phyloP scores from a whole-genome alignment of 495 filamentous ascomycete genomes.

The Clavariopsis aquatica region DNA sequence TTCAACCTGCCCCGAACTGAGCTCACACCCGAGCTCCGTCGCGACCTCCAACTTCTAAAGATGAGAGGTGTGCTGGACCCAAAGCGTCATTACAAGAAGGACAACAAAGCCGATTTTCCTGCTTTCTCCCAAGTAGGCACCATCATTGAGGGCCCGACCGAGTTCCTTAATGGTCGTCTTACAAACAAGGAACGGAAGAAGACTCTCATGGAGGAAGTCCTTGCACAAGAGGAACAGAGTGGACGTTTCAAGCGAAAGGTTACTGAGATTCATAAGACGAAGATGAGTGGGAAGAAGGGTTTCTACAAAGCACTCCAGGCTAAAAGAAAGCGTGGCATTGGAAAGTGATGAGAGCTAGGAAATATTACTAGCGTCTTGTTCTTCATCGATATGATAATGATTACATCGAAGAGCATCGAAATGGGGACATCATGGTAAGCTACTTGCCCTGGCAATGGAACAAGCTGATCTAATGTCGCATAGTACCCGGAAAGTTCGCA shows the following conservation, averaged over 20 bases:
- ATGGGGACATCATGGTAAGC: not conserved
- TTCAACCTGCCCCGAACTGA: constrained; percentile 82
- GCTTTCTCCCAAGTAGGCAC: constrained; percentile 87
- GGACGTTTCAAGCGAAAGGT: constrained; percentile 71
- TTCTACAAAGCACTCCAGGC: constrained; percentile 68
- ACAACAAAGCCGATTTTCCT: constrained; percentile 63
- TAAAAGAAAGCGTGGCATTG: constrained; percentile 52
- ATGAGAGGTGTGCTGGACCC: constrained; percentile 89
- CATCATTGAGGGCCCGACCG: constrained; percentile 83
- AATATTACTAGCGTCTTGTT: too few relatives aligned
- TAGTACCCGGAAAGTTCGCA: not conserved
- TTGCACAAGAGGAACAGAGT: constrained; percentile 62
- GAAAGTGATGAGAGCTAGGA: constrained; percentile 33
- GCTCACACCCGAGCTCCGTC: constrained; percentile 78
- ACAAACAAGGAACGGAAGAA: constrained; percentile 83
- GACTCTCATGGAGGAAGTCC: constrained; percentile 86
- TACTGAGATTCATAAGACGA: constrained; percentile 64
- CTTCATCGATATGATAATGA: not conserved
- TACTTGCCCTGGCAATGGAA: not conserved
- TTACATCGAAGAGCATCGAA: not conserved
- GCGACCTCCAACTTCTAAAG: constrained; percentile 80
- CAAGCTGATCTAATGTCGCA: not conserved
- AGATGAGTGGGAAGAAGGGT: constrained; percentile 70
- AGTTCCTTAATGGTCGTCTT: constrained; percentile 77
- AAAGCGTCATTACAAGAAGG: constrained; percentile 90